Base-by-base conservation (phyloP, 2,329 filamentous ascomycete species). In the Penicillium palitans region DNA sequence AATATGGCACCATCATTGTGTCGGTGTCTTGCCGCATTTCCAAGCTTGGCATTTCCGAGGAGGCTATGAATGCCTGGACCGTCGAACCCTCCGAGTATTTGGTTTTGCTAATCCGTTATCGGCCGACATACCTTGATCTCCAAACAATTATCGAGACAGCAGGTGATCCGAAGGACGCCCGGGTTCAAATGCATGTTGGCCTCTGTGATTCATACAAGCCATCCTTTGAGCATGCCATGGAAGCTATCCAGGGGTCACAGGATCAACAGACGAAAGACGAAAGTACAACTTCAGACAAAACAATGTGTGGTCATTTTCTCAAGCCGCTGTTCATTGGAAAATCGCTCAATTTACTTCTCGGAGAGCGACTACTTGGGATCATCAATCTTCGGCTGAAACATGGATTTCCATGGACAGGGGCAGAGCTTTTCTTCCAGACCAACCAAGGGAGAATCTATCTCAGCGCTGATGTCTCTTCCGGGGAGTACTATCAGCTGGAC, bases 21-120 rank as follows among this genome's bases (percentile, higher is more conserved):
- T 86, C 85, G 5, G 74, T 95, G 2, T 91, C 91, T 0, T 83
- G 90, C 31, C 86, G 85, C 4, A 83, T 90, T 31, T 78, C 82
- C 4, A 89, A 89, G 65, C 82, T 96, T 1, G 86, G 84, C 0
- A 84, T 96, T 13, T 88, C 90, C 0, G 82, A 88, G 39, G 90
- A 93, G 68, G 87, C 86, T 0, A 83, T 91, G 73, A 82, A 88
- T 67, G 90, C 91, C 1, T 96, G 92, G 92, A 83, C 88, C 59
- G 72, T 96, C 12, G 75, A 83, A 15, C 75, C 80, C 0, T 74
- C 80, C 0, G 87, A 92, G 35, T 93, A 93, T 67, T 73, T 96
- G 40, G 83, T 93, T 5, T 79, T 96, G 5, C 78, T 96, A 24
- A 82, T 95, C 44, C 83, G 83, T 37, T 89, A 89, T 63, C 76